These are phyloP conservation scores for Plasmodium adleri DNA, from an alignment of 169 alveolate species.

Conservation along the genomic window DNA sequence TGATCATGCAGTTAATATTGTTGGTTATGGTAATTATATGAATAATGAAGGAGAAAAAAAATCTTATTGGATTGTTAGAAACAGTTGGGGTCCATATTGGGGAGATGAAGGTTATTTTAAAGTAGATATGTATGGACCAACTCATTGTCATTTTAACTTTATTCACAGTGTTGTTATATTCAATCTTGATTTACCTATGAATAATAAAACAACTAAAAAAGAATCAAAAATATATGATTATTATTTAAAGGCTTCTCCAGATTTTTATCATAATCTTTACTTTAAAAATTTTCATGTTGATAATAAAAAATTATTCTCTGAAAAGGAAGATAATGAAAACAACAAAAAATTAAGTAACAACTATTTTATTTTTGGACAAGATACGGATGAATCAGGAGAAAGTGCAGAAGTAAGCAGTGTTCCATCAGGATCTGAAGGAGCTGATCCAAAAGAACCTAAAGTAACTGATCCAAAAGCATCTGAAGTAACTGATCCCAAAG, in stretches of 20 bases:
- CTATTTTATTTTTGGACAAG: neutral
- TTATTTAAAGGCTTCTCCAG: conserved; percentile 15
- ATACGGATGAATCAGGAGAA: neutral
- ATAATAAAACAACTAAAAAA: neutral
- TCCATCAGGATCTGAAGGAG: neutral
- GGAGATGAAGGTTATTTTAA: conserved; percentile 38
- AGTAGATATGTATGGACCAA: conserved; percentile 52
- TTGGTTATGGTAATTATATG: conserved; percentile 73
- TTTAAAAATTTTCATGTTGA: neutral
- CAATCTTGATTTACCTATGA: conserved; percentile 6
- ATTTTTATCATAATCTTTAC: conserved; percentile 18
- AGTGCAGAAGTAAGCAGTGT: neutral
- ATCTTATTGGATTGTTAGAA: conserved; percentile 25
- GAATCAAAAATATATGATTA: neutral
- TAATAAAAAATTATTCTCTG: neutral
- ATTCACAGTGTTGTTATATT: conserved; percentile 30
- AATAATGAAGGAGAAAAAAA: conserved; percentile 14
- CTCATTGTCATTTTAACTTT: conserved; percentile 5
- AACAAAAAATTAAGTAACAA: neutral
- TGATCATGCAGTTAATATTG: conserved; percentile 62
- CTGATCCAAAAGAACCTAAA: too few relatives aligned
- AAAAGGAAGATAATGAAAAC: conserved; percentile 3
- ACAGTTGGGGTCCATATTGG: conserved; percentile 55
- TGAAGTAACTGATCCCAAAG: too few relatives aligned
- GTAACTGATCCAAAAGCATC: too few relatives aligned